phyloP scores from a whole-genome alignment of 371 early-diverging fungal species.

The Mortierella sp. region DNA sequence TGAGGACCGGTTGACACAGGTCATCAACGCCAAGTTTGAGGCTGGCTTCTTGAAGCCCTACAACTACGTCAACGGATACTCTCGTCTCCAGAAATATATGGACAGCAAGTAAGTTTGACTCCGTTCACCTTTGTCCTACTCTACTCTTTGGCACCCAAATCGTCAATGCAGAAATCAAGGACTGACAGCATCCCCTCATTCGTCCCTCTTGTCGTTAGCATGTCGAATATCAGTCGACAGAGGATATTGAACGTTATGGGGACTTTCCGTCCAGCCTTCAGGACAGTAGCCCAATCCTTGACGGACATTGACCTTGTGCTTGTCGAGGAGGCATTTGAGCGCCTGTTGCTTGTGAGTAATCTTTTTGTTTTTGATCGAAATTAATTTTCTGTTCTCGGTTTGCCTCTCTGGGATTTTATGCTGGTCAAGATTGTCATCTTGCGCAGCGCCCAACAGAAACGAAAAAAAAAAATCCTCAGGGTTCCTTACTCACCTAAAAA shows the following conservation, averaged over 20 bases:
- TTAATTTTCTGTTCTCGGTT: not conserved
- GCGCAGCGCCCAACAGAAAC: not conserved
- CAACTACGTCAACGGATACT: slow-evolving; percentile 92
- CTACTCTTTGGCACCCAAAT: no score
- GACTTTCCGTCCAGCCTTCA: slow-evolving; percentile 88
- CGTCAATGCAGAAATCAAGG: no score
- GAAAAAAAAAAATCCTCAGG: not conserved
- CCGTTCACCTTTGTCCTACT: not conserved
- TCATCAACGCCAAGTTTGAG: slow-evolving; percentile 93
- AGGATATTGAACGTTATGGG: slow-evolving; percentile 89
- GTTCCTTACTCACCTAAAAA: not conserved
- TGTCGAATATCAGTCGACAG: slow-evolving; percentile 80
- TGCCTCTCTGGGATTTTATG: not conserved
- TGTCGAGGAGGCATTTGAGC: slow-evolving; percentile 94
- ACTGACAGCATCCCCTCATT: not conserved
- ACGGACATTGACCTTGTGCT: slow-evolving; percentile 93
- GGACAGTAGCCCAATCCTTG: slow-evolving; percentile 85
- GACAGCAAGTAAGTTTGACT: slow-evolving; percentile 76
- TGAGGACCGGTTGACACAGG: slow-evolving; percentile 88
- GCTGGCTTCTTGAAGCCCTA: slow-evolving; percentile 94
- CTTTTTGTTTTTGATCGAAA: not conserved
- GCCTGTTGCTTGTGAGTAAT: slow-evolving; percentile 76
- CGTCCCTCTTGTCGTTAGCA: slow-evolving; percentile 55
- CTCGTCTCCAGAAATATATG: slow-evolving; percentile 89
- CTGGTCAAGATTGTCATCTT: slow-evolving; percentile 1